phyloP scores from a whole-genome alignment of 495 filamentous ascomycete genomes.

The Hyaloscypha variabilis region DNA sequence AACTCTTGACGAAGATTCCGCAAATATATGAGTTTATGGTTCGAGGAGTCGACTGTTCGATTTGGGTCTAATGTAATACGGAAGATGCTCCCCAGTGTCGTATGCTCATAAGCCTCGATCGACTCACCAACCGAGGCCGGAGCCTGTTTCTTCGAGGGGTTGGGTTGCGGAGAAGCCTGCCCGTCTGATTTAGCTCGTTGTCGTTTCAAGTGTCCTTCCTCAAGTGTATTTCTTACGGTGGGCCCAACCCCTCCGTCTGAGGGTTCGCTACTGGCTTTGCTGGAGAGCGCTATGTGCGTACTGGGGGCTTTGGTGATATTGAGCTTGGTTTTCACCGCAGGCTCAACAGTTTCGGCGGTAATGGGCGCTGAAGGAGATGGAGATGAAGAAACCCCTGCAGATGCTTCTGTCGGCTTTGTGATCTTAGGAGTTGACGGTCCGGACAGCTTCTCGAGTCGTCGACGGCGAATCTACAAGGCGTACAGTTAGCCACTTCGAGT shows the following conservation, averaged over 20 bases:
- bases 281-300: conserved; percentile 19
- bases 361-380: conserved; percentile 12
- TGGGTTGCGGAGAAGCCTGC: conserved; percentile 22
- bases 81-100: conserved; percentile 70
- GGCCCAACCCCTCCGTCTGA: conserved; percentile 15
- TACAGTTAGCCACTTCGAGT: conserved; percentile 21
- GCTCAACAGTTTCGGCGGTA: neutral
- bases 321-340: conserved; percentile 33
- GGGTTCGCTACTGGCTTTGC: conserved; percentile 9
- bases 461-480: conserved; percentile 39
- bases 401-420: conserved; percentile 7
- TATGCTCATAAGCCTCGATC: conserved; percentile 70
- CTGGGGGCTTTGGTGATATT: conserved; percentile 31
- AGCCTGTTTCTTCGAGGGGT: conserved; percentile 17
- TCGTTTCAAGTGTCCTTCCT: conserved; percentile 17
- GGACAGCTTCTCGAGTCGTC: conserved; percentile 45
- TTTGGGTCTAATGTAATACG: conserved; percentile 69
- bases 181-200: conserved; percentile 27
- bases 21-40: conserved; percentile 59
- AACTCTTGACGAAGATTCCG: conserved; percentile 66
- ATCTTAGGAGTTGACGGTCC: conserved; percentile 31
- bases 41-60: conserved; percentile 58
- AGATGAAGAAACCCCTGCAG: conserved; percentile 5
- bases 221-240: conserved; percentile 20
- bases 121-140: conserved; percentile 33